Percentiles rank a stretch among this genome's conserved stretches.
Evolutionary conservation across 1,284 basidiomycete genomes (phyloP).

Genomic region (Wolfiporia cocos): DNA sequence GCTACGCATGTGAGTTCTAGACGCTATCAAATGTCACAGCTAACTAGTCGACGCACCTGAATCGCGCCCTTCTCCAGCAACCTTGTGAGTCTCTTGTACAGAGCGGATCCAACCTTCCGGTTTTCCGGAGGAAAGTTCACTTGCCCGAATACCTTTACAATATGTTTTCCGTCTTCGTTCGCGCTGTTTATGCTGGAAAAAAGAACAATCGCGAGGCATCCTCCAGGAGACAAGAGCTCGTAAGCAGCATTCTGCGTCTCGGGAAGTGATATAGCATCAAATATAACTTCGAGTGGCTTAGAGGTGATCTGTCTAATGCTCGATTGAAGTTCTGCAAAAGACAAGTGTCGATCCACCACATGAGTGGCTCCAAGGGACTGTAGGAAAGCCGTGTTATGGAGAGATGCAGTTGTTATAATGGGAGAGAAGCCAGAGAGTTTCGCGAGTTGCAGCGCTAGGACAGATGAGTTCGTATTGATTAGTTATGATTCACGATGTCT

Average conservation of each 20-base stretch:
- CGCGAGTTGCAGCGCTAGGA: constrained; percentile 46
- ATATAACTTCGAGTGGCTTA: constrained; percentile 28
- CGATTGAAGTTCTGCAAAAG: constrained; percentile 17
- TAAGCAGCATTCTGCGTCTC: constrained; percentile 16
- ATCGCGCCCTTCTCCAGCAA: constrained; percentile 14
- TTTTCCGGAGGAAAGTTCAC: constrained; percentile 7
- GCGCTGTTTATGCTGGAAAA: constrained; percentile 1
- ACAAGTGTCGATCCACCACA: constrained; percentile 38
- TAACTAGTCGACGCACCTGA: constrained; percentile 11
- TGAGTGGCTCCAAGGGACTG: constrained; percentile 48
- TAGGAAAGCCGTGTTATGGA: constrained; percentile 35
- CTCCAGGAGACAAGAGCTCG: constrained; percentile 22
- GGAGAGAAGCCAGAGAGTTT: constrained; percentile 45
- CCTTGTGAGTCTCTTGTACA: constrained; percentile 10
- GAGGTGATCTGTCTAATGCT: constrained; percentile 19
- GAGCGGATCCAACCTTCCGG: not conserved
- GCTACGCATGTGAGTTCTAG: constrained; percentile 9
- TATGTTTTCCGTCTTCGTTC: constrained; percentile 4
- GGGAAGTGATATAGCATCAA: constrained; percentile 26
- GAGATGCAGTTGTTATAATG: constrained; percentile 47
- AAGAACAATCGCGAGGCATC: constrained; percentile 14
- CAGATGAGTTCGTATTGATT: no score
- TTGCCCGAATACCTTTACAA: constrained; percentile 7
- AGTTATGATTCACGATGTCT: no score
- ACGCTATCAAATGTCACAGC: not conserved